A percentile compares a stretch with the other conserved stretches of the same genome.
These are phyloP conservation scores for Chlorella vulgaris DNA, from an alignment of 139 green algal genomes.

Conservation along the genomic window DNA sequence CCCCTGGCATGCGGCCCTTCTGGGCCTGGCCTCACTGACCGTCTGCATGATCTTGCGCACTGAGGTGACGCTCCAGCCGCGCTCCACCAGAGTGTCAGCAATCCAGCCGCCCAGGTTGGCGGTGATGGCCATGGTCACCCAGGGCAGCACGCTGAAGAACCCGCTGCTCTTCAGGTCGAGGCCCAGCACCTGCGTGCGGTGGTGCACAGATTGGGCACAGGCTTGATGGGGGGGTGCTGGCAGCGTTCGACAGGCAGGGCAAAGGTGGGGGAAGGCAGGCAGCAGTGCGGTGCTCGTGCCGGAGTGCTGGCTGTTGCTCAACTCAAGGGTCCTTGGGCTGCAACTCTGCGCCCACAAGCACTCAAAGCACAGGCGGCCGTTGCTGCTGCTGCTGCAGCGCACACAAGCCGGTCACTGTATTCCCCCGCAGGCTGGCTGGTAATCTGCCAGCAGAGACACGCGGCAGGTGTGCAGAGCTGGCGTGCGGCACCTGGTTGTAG, in stretches of 20 bases:
- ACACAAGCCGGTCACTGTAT: too few species aligned
- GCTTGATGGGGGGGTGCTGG: neutral
- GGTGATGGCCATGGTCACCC: constrained; percentile 92
- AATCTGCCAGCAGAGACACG: too few species aligned
- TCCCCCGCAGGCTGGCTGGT: too few species aligned
- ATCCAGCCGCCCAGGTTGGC: constrained; percentile 92
- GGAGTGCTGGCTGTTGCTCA: too few species aligned
- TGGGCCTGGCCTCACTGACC: neutral
- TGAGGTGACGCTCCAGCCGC: constrained; percentile 74
- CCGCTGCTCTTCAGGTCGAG: constrained; percentile 87
- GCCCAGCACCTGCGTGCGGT: constrained; percentile 84
- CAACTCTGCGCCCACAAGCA: too few species aligned
- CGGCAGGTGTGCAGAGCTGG: too few species aligned
- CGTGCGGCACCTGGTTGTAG: constrained; percentile 85
- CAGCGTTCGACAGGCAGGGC: neutral
- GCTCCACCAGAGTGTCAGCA: constrained; percentile 82
- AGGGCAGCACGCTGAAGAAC: constrained; percentile 92
- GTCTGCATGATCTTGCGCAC: constrained; percentile 94
- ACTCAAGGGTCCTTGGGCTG: too few species aligned
- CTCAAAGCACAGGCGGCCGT: too few species aligned
- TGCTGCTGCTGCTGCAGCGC: too few species aligned
- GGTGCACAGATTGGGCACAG: neutral
- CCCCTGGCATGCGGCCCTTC: too few species aligned
- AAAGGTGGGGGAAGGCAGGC: too few species aligned
- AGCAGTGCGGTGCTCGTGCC: too few species aligned